These are phyloP conservation scores for Durusdinium trenchii DNA, from an alignment of 73 alveolate species.

Conservation along the genomic window DNA sequence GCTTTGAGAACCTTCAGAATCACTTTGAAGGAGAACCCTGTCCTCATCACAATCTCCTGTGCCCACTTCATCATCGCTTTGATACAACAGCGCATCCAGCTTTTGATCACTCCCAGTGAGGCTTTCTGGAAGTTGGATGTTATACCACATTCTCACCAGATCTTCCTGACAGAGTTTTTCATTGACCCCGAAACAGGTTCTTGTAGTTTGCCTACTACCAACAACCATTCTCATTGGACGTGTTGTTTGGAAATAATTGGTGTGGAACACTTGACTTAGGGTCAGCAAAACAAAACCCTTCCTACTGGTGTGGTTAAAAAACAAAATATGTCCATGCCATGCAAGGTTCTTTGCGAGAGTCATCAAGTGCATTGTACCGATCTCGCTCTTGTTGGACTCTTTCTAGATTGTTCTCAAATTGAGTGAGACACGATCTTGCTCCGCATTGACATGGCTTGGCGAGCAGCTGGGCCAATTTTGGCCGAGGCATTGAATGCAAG, in stretches of 20 bases:
- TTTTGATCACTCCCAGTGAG: background rate
- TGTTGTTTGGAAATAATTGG: background rate
- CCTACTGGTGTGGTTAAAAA: background rate
- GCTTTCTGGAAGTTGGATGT: background rate
- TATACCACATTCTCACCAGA: constrained; percentile 4
- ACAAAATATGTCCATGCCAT: background rate
- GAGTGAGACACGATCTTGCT: background rate
- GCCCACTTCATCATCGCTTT: constrained; percentile 2
- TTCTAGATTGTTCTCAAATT: background rate
- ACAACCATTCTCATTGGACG: background rate
- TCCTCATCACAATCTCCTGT: background rate
- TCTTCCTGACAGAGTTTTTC: background rate
- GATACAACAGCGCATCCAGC: background rate
- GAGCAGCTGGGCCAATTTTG: background rate
- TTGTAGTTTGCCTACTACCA: background rate
- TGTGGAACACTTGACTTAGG: background rate
- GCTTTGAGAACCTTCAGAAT: background rate
- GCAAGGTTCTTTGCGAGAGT: background rate
- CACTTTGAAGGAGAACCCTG: background rate
- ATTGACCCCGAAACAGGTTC: background rate
- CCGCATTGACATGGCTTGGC: background rate
- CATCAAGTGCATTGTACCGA: background rate
- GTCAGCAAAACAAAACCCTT: background rate
- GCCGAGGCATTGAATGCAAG: too few species aligned
- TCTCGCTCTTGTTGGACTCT: background rate